Percentiles rank a stretch among this genome's conserved stretches.
Evolutionary conservation across 208 protist species (phyloP).

Genomic region (Leishmania mexicana): DNA sequence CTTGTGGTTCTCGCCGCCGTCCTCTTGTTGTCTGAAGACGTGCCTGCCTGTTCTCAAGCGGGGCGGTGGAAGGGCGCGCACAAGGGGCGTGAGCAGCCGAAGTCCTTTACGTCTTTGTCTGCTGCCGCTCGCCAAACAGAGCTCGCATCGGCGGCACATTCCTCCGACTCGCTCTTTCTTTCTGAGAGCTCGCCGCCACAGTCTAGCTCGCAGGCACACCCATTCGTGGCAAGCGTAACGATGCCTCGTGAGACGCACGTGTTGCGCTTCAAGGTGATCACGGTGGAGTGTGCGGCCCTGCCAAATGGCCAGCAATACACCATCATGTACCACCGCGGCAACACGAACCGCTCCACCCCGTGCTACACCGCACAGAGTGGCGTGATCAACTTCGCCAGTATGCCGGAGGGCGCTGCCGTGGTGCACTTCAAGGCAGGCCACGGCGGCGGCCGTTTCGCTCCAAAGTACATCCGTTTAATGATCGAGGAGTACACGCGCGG

Average conservation of each 20-base stretch:
- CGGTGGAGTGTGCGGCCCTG: slow-evolving; percentile 64
- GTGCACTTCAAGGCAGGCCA: slow-evolving; percentile 80
- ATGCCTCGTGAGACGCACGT: slow-evolving; percentile 72
- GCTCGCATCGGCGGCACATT: neutral
- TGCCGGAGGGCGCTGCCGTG: slow-evolving; percentile 83
- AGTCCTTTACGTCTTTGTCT: neutral
- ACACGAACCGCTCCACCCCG: slow-evolving; percentile 71
- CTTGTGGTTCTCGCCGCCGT: neutral
- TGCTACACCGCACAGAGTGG: slow-evolving; percentile 70
- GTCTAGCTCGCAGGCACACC: neutral
- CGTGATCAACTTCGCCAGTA: slow-evolving; percentile 71
- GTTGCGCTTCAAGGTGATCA: slow-evolving; percentile 79
- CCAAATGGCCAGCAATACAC: slow-evolving; percentile 78
- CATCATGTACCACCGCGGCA: slow-evolving; percentile 75
- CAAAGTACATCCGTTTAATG: slow-evolving; percentile 84
- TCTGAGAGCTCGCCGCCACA: neutral
- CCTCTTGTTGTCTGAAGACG: neutral
- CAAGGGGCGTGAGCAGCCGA: neutral
- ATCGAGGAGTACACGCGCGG: slow-evolving; percentile 84
- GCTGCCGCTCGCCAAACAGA: neutral
- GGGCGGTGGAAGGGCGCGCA: neutral
- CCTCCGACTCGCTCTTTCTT: neutral
- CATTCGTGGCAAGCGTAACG: neutral
- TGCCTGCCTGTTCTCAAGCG: neutral
- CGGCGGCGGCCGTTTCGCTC: slow-evolving; percentile 49